phyloP scores from a whole-genome alignment of 495 filamentous ascomycete species.

The Aspergillus conjunctus region DNA sequence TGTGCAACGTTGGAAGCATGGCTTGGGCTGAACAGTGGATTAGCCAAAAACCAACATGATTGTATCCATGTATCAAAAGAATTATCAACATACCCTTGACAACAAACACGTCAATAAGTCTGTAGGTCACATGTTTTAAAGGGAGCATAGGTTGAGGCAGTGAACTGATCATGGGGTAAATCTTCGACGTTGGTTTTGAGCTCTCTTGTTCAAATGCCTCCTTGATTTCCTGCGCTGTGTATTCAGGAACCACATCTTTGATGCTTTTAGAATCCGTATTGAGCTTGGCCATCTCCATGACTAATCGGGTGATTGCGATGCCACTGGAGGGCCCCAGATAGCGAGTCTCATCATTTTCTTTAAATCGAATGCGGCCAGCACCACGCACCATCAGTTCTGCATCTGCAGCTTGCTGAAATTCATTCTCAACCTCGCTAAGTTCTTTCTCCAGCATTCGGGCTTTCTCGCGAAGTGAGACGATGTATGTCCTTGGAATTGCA shows the following conservation, averaged over 20 bases:
- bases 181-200: conserved; percentile 63
- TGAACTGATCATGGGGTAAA: conserved; percentile 78
- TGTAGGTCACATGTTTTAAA: conserved; percentile 63
- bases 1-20: conserved; percentile 82
- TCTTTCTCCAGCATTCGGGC: conserved; percentile 78
- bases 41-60: conserved; percentile 14
- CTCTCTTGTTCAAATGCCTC: conserved; percentile 57
- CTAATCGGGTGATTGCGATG: conserved; percentile 87
- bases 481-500: conserved; percentile 81
- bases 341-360: conserved; percentile 79
- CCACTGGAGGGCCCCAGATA: conserved; percentile 92
- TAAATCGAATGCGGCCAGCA: conserved; percentile 77
- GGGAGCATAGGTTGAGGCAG: conserved; percentile 72
- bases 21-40: conserved; percentile 66
- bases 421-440: conserved; percentile 59
- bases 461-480: conserved; percentile 81
- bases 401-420: conserved; percentile 68
- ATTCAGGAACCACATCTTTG: conserved; percentile 80
- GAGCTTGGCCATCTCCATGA: conserved; percentile 92
- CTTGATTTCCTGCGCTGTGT: conserved; percentile 60
- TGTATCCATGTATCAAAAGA: conserved; percentile 8
- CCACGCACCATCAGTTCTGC: conserved; percentile 80
- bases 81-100: conserved; percentile 64
- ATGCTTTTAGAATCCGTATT: conserved; percentile 83
- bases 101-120: conserved; percentile 76